Conservation (phyloP, 2,329 filamentous ascomycete species). For the Verticillium albo-atrum region DNA sequence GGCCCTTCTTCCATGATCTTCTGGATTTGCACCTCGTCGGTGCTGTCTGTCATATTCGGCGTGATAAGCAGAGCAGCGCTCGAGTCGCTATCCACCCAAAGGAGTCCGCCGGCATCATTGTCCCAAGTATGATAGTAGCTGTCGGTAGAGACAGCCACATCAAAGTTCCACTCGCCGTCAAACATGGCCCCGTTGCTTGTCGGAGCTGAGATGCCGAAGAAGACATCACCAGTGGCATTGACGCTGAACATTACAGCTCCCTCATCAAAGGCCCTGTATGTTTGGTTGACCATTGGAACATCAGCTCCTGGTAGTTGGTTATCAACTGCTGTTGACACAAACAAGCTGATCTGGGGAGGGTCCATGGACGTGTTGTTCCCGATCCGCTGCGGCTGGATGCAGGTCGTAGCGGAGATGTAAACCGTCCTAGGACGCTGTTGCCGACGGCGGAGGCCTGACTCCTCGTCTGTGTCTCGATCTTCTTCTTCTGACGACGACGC, state of each 20-base stretch:
- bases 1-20: constrained; percentile 43
- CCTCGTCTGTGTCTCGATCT: constrained; percentile 11
- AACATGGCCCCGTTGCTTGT: constrained; percentile 54
- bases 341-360: constrained; percentile 73
- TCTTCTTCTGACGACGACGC: constrained; percentile 12
- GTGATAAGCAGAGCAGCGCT: constrained; percentile 76
- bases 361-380: constrained; percentile 35
- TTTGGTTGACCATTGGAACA: constrained; percentile 38
- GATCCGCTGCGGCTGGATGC: constrained; percentile 63
- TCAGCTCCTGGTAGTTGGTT: constrained; percentile 65
- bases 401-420: constrained; percentile 84
- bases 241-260: constrained; percentile 66
- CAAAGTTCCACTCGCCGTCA: constrained; percentile 68
- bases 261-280: constrained; percentile 49
- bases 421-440: constrained; percentile 43
- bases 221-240: constrained; percentile 63
- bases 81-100: constrained; percentile 82
- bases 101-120: constrained; percentile 34
- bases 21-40: constrained; percentile 50
- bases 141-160: constrained; percentile 80
- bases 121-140: constrained; percentile 67
- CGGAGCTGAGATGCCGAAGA: constrained; percentile 71
- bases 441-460: constrained; percentile 15
- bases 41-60: constrained; percentile 59
- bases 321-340: constrained; percentile 61